A percentile compares a stretch with the other conserved stretches of the same genome.
These are phyloP conservation scores for Metschnikowia picachoensis DNA, from an alignment of 805 yeast species.

Conservation along the genomic window DNA sequence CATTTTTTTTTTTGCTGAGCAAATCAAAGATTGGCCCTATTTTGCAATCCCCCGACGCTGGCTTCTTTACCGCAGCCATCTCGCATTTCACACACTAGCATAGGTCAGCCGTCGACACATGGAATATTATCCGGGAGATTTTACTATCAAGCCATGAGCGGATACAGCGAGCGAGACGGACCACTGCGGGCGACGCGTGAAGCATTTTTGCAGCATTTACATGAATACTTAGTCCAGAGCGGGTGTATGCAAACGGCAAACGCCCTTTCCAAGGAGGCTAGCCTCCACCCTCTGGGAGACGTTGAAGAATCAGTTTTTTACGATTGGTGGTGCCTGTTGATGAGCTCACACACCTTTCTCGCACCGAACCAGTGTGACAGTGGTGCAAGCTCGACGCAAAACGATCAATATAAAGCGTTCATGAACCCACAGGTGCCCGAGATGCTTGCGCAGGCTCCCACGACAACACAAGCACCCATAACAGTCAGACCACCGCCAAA, in stretches of 20 bases:
- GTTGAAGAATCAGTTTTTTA: slow-evolving; percentile 7
- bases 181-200: slow-evolving; percentile 8
- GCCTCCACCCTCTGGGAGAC: slow-evolving; percentile 3
- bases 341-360: slow-evolving; percentile 6
- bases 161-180: slow-evolving; percentile 1
- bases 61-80: no score
- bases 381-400: no score
- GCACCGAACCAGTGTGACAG: neutral
- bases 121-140: no score
- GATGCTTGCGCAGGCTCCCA: neutral
- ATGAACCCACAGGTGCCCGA: neutral
- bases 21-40: no score
- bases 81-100: no score
- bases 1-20: no score
- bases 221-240: slow-evolving; percentile 14
- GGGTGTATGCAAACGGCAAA: slow-evolving; percentile 13
- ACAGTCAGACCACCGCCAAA: neutral
- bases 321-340: slow-evolving; percentile 16
- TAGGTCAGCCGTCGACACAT: no score
- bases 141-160: neutral
- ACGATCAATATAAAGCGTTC: neutral
- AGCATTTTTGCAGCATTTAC: slow-evolving; percentile 10
- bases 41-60: no score
- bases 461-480: no score
- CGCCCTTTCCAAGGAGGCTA: slow-evolving; percentile 11